A percentile compares a stretch with the other conserved stretches of the same genome.
Evolutionary conservation across 1,284 basidiomycete genomes (phyloP).

Genomic region (Violaceomyces palustris): DNA sequence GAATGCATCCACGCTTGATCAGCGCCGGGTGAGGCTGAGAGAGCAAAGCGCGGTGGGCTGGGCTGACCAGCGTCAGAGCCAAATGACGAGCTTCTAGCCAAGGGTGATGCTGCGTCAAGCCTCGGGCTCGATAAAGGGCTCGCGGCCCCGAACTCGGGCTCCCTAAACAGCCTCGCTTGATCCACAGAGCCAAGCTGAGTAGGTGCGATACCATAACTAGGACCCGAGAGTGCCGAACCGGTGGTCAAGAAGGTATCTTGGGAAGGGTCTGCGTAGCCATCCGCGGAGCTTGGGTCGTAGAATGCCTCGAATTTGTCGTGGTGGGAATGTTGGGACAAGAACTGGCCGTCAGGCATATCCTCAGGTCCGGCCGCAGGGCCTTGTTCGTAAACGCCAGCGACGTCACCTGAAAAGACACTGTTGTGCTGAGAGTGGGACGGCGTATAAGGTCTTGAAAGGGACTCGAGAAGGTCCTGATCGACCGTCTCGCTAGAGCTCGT

Average conservation of each 20-base stretch:
- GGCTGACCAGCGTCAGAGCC: constrained; percentile 20
- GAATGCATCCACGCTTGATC: constrained; percentile 12
- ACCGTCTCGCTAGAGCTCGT: too few relatives aligned
- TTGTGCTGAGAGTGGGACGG: too few relatives aligned
- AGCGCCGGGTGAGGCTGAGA: too few relatives aligned
- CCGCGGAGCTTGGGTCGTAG: constrained; percentile 28
- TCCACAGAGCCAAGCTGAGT: too few relatives aligned
- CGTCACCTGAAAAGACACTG: too few relatives aligned
- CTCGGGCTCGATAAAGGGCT: constrained; percentile 23
- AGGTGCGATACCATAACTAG: not conserved
- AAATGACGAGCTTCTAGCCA: constrained; percentile 3
- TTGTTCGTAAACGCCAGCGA: too few relatives aligned
- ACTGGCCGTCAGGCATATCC: too few relatives aligned
- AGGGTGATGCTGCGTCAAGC: constrained; percentile 8
- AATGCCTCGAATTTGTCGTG: too few relatives aligned
- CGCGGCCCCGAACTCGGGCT: not conserved
- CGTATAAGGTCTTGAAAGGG: too few relatives aligned
- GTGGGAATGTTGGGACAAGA: too few relatives aligned
- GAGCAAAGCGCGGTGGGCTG: constrained; percentile 6
- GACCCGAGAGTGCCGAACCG: constrained; percentile 3
- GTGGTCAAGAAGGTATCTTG: constrained; percentile 15
- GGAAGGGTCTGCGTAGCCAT: constrained; percentile 22
- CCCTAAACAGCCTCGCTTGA: not conserved
- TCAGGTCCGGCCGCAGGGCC: too few relatives aligned
- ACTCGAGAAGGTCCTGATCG: too few relatives aligned